Percentiles rank a stretch among this genome's conserved stretches.
Evolutionary conservation across 2,329 filamentous ascomycete genomes (phyloP).

Genomic region (Elsinoe batatas): DNA sequence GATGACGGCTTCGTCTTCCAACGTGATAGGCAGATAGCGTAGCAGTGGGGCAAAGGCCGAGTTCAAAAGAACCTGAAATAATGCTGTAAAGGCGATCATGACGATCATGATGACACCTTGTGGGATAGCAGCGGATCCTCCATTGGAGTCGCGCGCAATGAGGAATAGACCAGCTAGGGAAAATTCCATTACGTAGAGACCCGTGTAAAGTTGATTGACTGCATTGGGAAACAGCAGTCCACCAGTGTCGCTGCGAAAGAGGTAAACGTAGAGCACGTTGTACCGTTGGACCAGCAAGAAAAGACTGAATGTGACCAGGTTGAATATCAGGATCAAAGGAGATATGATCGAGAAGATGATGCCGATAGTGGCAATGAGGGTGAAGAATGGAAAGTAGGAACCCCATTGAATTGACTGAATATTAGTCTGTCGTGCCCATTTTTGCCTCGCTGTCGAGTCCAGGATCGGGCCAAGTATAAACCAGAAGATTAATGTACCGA

Average conservation of each 20-base stretch:
- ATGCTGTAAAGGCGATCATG: constrained; percentile 55
- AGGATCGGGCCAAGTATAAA: constrained; percentile 56
- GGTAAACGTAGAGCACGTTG: constrained; percentile 88
- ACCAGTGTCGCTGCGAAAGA: constrained; percentile 82
- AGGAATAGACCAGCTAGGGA: constrained; percentile 87
- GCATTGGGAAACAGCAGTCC: constrained; percentile 85
- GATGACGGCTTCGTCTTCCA: constrained; percentile 90
- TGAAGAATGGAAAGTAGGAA: constrained; percentile 89
- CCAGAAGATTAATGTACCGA: constrained; percentile 69
- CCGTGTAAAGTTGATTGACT: constrained; percentile 95
- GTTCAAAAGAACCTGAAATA: constrained; percentile 77
- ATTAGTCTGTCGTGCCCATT: constrained; percentile 75
- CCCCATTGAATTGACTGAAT: constrained; percentile 79
- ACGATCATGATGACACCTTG: constrained; percentile 84
- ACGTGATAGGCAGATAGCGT: constrained; percentile 81
- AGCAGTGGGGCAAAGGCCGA: constrained; percentile 75
- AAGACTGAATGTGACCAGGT: constrained; percentile 79
- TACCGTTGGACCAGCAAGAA: constrained; percentile 96
- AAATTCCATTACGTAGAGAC: constrained; percentile 88
- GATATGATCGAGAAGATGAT: constrained; percentile 78
- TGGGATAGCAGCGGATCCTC: constrained; percentile 51
- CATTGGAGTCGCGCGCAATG: constrained; percentile 52
- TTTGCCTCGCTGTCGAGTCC: constrained; percentile 71
- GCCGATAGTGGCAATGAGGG: constrained; percentile 89
- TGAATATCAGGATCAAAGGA: constrained; percentile 85